These are phyloP conservation scores for Neocallimastix lanati DNA, from an alignment of 192 early-diverging fungal species.

Conservation along the genomic window DNA sequence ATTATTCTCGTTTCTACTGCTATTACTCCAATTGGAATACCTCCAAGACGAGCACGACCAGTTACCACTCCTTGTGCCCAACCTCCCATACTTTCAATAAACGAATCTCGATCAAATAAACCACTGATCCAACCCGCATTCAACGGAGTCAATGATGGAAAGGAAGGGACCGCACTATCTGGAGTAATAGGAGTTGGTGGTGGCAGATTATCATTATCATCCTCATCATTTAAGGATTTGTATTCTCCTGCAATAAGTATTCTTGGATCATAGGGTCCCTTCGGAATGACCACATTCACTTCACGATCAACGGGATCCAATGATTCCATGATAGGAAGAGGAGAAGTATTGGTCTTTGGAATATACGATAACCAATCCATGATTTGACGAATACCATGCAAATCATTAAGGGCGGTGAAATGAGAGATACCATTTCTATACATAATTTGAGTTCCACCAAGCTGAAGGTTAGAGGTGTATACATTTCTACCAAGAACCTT, in stretches of 20 bases:
- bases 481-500: constrained; percentile 96
- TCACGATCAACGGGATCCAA: constrained; percentile 62
- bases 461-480: constrained; percentile 92
- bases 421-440: constrained; percentile 97
- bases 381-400: constrained; percentile 79
- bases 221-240: constrained; percentile 23
- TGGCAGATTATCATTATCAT: no score
- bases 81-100: constrained; percentile 84
- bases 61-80: constrained; percentile 95
- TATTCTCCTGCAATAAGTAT: constrained; percentile 65
- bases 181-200: background rate
- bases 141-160: no score
- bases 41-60: constrained; percentile 79
- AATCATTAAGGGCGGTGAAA: constrained; percentile 85
- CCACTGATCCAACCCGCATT: constrained; percentile 46
- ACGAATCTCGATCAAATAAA: constrained; percentile 95
- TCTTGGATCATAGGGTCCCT: constrained; percentile 76
- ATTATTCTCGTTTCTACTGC: constrained; percentile 87
- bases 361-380: constrained; percentile 86
- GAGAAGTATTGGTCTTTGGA: constrained; percentile 49
- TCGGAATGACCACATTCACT: constrained; percentile 60
- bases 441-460: constrained; percentile 99
- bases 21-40: constrained; percentile 92
- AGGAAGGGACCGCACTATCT: background rate
- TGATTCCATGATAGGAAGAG: constrained; percentile 22